Evolutionary conservation across 345 rosid genomes (phyloP).

Genomic region (Sapria himalayana): DNA sequence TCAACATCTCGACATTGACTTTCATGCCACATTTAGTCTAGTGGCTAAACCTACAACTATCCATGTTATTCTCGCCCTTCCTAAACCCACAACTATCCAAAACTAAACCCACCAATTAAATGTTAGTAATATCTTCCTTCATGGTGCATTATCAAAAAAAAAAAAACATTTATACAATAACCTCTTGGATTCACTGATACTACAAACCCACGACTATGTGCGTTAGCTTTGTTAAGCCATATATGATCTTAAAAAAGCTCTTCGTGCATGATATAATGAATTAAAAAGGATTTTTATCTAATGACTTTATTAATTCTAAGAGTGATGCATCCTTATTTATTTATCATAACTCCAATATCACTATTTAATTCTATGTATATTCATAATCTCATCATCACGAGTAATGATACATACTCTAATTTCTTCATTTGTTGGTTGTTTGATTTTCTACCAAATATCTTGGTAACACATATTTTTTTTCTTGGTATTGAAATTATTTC

Average conservation of each 20-base stretch:
- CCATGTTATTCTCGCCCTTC: too few relatives aligned
- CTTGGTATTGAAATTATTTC: too few relatives aligned
- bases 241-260: background rate
- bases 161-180: background rate
- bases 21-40: too few relatives aligned
- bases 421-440: too few relatives aligned
- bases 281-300: background rate
- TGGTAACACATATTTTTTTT: too few relatives aligned
- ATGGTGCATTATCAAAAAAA: background rate
- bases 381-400: background rate
- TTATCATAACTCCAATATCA: too few relatives aligned
- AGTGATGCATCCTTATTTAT: slow-evolving; percentile 3
- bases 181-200: background rate
- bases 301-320: rapidly evolving
- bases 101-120: background rate
- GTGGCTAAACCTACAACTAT: too few relatives aligned
- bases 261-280: background rate
- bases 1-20: too few relatives aligned
- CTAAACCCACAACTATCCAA: background rate
- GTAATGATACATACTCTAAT: too few relatives aligned
- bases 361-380: background rate
- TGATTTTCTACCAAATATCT: too few relatives aligned
- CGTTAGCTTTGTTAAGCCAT: background rate
- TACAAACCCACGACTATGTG: background rate
- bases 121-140: slow-evolving; percentile 4